Evolutionary conservation across 768 basidiomycete genomes (phyloP).

Genomic region (Phlebiopsis flavidoalba): DNA sequence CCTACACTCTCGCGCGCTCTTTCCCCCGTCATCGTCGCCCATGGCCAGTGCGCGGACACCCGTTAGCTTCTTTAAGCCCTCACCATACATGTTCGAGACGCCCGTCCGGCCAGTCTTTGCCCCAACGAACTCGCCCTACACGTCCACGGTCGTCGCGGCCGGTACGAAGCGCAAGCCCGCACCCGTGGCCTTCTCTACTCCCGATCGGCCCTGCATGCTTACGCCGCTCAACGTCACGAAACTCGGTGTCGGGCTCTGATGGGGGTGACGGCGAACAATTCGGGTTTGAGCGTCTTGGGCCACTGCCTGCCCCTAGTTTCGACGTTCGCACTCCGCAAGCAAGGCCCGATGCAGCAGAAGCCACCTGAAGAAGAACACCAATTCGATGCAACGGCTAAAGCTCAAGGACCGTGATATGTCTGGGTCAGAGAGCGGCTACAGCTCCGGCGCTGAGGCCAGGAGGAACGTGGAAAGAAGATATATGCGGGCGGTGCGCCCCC

Average conservation of each 20-base stretch:
- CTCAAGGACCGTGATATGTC: conserved; percentile 51
- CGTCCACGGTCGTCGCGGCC: conserved; percentile 8
- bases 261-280: not conserved
- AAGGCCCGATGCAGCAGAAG: conserved; percentile 53
- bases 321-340: conserved; percentile 42
- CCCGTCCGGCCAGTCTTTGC: conserved; percentile 38
- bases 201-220: conserved; percentile 42
- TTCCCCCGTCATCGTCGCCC: conserved; percentile 37
- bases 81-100: conserved; percentile 25
- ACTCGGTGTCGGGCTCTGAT: conserved; percentile 4
- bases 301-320: conserved; percentile 47
- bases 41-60: conserved; percentile 53
- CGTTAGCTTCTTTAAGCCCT: conserved; percentile 50
- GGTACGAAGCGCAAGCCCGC: conserved; percentile 68
- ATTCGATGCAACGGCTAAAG: conserved; percentile 57
- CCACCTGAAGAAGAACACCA: conserved; percentile 48
- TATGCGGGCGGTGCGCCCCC: conserved; percentile 13
- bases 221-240: conserved; percentile 35
- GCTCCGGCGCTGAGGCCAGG: conserved; percentile 50
- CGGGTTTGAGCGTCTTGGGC: conserved; percentile 47
- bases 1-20: conserved; percentile 22
- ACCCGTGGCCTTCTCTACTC: conserved; percentile 45
- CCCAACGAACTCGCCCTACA: conserved; percentile 23
- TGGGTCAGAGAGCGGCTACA: conserved; percentile 42
- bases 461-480: conserved; percentile 26